Base-by-base conservation (phyloP, 352 stramenopile genomes). In the Globisporangium uncinulatum region DNA sequence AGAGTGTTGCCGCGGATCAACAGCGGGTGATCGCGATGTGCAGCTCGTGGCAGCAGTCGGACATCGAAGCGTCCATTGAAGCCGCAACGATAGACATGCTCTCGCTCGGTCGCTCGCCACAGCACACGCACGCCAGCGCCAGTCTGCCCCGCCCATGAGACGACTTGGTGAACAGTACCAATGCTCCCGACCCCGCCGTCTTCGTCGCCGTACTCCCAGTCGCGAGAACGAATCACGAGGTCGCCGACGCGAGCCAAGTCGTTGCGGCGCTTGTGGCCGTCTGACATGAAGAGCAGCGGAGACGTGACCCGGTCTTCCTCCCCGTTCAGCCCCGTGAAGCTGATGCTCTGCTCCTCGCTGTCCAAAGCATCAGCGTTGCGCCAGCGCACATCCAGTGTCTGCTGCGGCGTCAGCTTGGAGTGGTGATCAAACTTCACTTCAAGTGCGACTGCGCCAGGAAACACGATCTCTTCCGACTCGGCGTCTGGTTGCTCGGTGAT, bases 121-220 rank as follows among this genome's bases (percentile, higher is more conserved):
- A 63, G 61, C 3, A 93, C 76, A 8, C 79, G 73, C 13, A 91
- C 66, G 19, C 71, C 83, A 32, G 78, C 73, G 9, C 79, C 78
- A 19, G 59, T 74, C 20, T 81, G 67, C 2, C 54, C 54, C 2
- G 62, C 59, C 83, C 83, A 93, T 1, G 67, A 17, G 39, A 78
- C 82, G 17, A 87, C 57, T 15, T 83, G 75, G 56, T 82, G 51
- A 3, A 90, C 71, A 36, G 73, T 58, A 20, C 83, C 83, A 9
- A 87, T 31, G 44, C 66, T 74, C n/a, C 83, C 83, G 20, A 65
- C 24, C 7, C 75, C 77, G 34, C 83, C 83, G 51, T 92, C 83
- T 74, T 93, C 83, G 32, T 90, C 62, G 3, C 60, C 80, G 54
- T 89, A 92, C 47, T 76, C 66, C 83, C 83, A 93, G 44, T 92